phyloP scores from a whole-genome alignment of 108 stramenopile species.

The Mayamaea pseudoterrestris region DNA sequence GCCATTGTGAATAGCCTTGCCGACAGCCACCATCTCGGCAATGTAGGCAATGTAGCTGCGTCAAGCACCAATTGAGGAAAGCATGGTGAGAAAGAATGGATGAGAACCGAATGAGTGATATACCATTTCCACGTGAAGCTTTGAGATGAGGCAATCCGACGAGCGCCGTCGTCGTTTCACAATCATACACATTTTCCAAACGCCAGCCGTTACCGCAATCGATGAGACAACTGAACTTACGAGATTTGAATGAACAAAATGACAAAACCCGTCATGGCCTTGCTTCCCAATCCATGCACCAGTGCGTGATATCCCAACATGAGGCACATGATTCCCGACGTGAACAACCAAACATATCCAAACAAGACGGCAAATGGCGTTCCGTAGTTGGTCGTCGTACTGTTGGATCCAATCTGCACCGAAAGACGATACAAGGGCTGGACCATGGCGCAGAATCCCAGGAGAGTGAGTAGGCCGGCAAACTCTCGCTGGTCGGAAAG shows the following conservation, averaged over 20 bases:
- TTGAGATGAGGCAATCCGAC: no score
- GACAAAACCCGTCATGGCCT: constrained; percentile 1
- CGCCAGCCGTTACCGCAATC: no score
- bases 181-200: no score
- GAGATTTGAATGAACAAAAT: constrained; percentile 7
- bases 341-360: constrained; percentile 5
- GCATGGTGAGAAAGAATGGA: no score
- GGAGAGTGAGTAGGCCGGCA: constrained; percentile 16
- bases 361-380: not conserved
- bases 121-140: no score
- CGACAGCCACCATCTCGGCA: constrained; percentile 5
- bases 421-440: constrained; percentile 3
- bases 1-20: no score
- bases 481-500: constrained; percentile 12
- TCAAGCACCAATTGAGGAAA: no score
- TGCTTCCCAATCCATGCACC: constrained; percentile 10
- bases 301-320: constrained; percentile 7
- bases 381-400: constrained; percentile 4
- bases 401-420: not conserved
- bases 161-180: no score
- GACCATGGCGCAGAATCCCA: constrained; percentile 7
- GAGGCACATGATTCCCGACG: constrained; percentile 1
- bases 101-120: no score
- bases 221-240: constrained; percentile 18
- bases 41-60: constrained; percentile 19